These are phyloP conservation scores for Colletotrichum cordylinicola DNA, from an alignment of 2,329 filamentous ascomycete species.

Conservation along the genomic window DNA sequence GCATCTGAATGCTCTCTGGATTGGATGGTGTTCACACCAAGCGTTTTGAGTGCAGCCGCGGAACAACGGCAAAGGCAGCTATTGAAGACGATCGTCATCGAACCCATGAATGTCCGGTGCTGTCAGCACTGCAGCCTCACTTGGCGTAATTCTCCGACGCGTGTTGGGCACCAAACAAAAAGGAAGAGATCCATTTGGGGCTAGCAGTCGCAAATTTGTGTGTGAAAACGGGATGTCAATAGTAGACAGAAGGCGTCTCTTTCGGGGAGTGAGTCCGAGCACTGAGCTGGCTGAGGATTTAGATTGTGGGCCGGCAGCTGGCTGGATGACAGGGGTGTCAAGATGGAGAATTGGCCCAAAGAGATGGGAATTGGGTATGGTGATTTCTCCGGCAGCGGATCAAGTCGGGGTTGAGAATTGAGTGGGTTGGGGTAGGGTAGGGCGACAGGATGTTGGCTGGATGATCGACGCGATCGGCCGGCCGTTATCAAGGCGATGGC, in stretches of 20 bases:
- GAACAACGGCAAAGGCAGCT: neutral
- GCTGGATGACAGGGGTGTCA: neutral
- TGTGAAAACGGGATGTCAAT: neutral
- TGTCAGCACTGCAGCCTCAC: constrained; percentile 7
- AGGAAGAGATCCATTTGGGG: neutral
- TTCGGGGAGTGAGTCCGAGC: neutral
- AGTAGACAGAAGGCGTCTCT: neutral
- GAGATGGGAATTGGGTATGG: neutral
- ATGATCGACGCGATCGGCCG: constrained; percentile 21
- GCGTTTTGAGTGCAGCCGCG: neutral
- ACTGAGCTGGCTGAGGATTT: neutral
- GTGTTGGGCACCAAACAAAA: neutral
- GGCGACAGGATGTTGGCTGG: constrained; percentile 9
- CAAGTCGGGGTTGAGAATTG: neutral
- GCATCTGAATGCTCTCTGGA: neutral
- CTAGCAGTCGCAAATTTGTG: neutral
- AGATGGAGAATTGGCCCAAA: neutral
- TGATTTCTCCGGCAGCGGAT: neutral
- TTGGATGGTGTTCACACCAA: neutral
- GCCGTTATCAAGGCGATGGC: constrained; percentile 12
- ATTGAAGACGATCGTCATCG: neutral
- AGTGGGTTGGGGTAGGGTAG: neutral
- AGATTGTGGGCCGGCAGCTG: neutral
- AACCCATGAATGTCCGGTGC: neutral
- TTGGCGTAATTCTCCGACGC: constrained; percentile 12